Conservation (phyloP, 192 early-diverging fungal species). For the Dimargaris cristalligena region DNA sequence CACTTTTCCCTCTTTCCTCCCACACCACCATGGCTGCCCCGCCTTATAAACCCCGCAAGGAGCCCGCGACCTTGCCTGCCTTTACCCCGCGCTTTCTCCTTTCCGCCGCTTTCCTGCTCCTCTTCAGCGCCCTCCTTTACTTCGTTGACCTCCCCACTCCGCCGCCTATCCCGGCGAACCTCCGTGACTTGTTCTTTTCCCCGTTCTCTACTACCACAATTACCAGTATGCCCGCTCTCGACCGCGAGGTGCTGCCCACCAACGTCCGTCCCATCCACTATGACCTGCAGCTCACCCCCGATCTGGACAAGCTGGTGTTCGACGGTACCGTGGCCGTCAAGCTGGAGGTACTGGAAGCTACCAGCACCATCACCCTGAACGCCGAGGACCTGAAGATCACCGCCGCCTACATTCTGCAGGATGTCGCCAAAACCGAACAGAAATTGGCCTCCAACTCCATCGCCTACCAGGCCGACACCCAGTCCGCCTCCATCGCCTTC, state of each 20-base stretch:
- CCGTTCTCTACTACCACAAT: constrained; percentile 14
- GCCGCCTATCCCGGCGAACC: constrained; percentile 15
- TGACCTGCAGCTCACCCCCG: constrained; percentile 57
- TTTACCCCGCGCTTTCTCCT: no score
- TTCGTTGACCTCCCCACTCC: no score
- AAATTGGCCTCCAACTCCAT: constrained; percentile 13
- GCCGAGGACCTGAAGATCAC: constrained; percentile 45
- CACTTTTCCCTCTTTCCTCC: no score
- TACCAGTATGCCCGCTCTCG: constrained; percentile 11
- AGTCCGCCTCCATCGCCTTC: constrained; percentile 35
- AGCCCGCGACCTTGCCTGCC: no score
- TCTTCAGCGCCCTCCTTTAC: no score
- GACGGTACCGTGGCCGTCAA: constrained; percentile 56
- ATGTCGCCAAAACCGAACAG: constrained; percentile 31
- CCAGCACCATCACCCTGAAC: constrained; percentile 48
- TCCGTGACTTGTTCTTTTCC: constrained; percentile 13
- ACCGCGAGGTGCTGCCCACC: constrained; percentile 65
- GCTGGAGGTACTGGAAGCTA: constrained; percentile 44
- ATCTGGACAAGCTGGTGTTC: constrained; percentile 66
- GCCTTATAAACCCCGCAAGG: no score
- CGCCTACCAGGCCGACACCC: constrained; percentile 16
- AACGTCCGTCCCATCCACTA: constrained; percentile 76
- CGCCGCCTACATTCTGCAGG: constrained; percentile 24
- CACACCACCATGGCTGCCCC: no score
- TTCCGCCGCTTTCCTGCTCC: no score